Evolutionary conservation across 2,329 filamentous ascomycete species (phyloP).

Genomic region (Sporothrix variecibatus): DNA sequence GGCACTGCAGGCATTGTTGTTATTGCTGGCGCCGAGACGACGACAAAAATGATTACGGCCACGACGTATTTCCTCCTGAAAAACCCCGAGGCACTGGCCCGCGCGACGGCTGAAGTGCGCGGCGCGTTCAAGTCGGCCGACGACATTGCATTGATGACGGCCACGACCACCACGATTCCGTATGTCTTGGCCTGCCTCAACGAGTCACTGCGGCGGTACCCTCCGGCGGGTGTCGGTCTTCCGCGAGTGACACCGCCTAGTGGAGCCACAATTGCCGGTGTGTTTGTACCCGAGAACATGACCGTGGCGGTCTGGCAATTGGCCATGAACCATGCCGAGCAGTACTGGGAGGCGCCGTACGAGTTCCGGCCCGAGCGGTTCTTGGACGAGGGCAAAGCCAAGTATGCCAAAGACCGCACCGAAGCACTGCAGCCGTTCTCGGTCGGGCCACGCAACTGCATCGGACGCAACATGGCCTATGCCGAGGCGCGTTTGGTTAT

Average conservation of each 20-base stretch:
- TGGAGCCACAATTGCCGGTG: not conserved
- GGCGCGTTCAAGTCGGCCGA: not conserved
- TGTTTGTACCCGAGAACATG: not conserved
- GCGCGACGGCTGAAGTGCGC: not conserved
- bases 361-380: constrained; percentile 3
- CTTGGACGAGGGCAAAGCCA: not conserved
- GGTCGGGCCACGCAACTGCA: constrained; percentile 9
- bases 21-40: not conserved
- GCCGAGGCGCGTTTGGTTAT: not conserved
- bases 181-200: constrained; percentile 9
- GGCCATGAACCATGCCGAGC: not conserved
- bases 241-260: not conserved
- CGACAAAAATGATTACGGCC: not conserved
- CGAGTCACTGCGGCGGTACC: constrained; percentile 11
- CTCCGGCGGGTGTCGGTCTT: not conserved
- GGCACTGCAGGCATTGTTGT: constrained; percentile 2
- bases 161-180: not conserved
- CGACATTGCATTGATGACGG: not conserved
- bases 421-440: constrained; percentile 11
- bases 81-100: not conserved
- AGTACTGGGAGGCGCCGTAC: constrained; percentile 1
- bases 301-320: constrained; percentile 2
- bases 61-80: not conserved
- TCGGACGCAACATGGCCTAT: constrained; percentile 1
- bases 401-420: not conserved